These are phyloP conservation scores for Aspergillus clavatus DNA, from an alignment of 2,329 filamentous ascomycete genomes.

Conservation along the genomic window DNA sequence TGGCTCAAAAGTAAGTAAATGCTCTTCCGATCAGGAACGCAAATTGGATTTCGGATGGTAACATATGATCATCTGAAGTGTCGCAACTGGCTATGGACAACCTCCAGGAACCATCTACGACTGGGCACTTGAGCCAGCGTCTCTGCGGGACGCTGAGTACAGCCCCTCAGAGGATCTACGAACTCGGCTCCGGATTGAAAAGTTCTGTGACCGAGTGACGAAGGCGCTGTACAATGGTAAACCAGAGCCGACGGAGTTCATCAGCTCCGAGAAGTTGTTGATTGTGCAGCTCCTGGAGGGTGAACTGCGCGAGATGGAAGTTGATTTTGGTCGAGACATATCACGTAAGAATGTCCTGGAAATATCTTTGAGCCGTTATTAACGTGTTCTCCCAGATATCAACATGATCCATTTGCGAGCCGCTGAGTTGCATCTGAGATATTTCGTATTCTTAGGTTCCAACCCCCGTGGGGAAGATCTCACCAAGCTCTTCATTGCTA, in stretches of 20 bases:
- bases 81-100: slow-evolving; percentile 61
- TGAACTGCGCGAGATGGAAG: slow-evolving; percentile 48
- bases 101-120: slow-evolving; percentile 58
- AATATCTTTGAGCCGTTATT: neutral
- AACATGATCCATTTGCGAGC: slow-evolving; percentile 45
- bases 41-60: slow-evolving; percentile 2
- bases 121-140: slow-evolving; percentile 49
- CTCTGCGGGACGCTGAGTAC: slow-evolving; percentile 42
- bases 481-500: slow-evolving; percentile 42
- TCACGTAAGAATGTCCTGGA: slow-evolving; percentile 22
- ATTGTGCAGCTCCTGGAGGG: slow-evolving; percentile 42
- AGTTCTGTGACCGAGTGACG: slow-evolving; percentile 55
- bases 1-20: slow-evolving; percentile 55
- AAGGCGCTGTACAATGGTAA: slow-evolving; percentile 53
- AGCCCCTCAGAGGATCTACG: slow-evolving; percentile 47
- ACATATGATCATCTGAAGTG: slow-evolving; percentile 36
- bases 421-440: slow-evolving; percentile 42
- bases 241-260: slow-evolving; percentile 48
- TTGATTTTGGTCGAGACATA: slow-evolving; percentile 43
- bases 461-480: slow-evolving; percentile 41
- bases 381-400: slow-evolving; percentile 28
- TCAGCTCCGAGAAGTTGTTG: slow-evolving; percentile 39
- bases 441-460: slow-evolving; percentile 45
- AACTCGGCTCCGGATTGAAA: slow-evolving; percentile 51
- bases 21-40: neutral